phyloP scores from a whole-genome alignment of 192 early-diverging fungal species.

The Coemansia sp. region DNA sequence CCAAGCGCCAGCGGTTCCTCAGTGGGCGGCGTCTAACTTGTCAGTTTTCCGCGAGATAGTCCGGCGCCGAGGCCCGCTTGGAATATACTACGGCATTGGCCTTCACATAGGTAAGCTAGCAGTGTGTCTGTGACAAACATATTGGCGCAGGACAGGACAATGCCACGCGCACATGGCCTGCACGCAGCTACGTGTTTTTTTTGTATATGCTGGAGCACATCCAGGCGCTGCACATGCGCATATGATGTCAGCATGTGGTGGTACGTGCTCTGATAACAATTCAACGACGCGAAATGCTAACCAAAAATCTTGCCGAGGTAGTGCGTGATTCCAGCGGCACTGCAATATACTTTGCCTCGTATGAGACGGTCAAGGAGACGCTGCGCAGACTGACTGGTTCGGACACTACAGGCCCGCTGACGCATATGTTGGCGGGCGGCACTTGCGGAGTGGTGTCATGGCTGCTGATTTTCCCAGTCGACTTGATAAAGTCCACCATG shows the following conservation, averaged over 20 bases:
- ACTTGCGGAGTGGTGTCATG: slow-evolving; percentile 77
- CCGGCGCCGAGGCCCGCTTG: slow-evolving; percentile 28
- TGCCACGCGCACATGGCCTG: background rate
- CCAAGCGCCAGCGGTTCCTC: slow-evolving; percentile 12
- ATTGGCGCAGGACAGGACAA: background rate
- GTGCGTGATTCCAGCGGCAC: slow-evolving; percentile 71
- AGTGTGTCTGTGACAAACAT: background rate
- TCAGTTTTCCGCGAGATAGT: slow-evolving; percentile 49
- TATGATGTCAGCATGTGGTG: background rate
- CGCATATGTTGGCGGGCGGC: slow-evolving; percentile 78
- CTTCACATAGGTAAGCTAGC: slow-evolving; percentile 43
- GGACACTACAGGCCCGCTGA: slow-evolving; percentile 61
- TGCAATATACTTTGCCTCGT: slow-evolving; percentile 73
- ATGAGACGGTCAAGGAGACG: slow-evolving; percentile 62
- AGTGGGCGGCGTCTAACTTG: slow-evolving; percentile 43
- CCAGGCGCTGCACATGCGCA: background rate
- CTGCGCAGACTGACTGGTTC: slow-evolving; percentile 49
- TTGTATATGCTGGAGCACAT: background rate
- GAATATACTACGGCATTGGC: slow-evolving; percentile 49
- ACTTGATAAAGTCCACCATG: slow-evolving; percentile 74
- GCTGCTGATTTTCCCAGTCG: slow-evolving; percentile 78
- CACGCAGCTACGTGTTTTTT: background rate
- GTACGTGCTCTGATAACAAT: background rate
- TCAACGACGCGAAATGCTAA: background rate
- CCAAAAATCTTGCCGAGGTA: background rate